These are phyloP conservation scores for Gossypium lobatum DNA, from an alignment of 441 rosid species.

Conservation along the genomic window DNA sequence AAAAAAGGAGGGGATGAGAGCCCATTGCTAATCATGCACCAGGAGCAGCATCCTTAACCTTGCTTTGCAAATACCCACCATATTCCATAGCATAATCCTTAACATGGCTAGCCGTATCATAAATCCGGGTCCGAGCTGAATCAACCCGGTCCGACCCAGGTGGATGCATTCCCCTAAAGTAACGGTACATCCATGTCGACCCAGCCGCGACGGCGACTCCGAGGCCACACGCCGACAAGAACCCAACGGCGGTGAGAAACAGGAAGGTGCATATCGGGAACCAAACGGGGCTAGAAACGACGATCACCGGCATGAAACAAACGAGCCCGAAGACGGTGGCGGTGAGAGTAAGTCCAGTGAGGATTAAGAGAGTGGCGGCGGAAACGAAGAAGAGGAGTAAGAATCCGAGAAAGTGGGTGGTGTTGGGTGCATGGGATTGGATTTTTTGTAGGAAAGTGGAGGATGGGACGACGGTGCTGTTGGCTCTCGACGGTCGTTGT, in stretches of 20 bases:
- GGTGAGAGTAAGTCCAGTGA: conserved; percentile 51
- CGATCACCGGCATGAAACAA: conserved; percentile 50
- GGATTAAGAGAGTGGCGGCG: conserved; percentile 55
- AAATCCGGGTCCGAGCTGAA: conserved; percentile 60
- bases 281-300: conserved; percentile 74
- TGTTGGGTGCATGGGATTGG: conserved; percentile 43
- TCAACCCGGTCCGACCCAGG: conserved; percentile 59
- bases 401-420: conserved; percentile 35
- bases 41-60: conserved; percentile 77
- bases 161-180: conserved; percentile 62
- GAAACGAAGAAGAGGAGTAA: conserved; percentile 38
- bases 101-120: conserved; percentile 66
- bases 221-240: conserved; percentile 47
- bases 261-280: conserved; percentile 36
- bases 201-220: conserved; percentile 33
- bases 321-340: conserved; percentile 39
- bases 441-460: conserved; percentile 40
- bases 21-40: conserved; percentile 47
- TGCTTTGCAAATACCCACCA: conserved; percentile 64
- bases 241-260: conserved; percentile 33
- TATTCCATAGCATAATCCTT: conserved; percentile 77
- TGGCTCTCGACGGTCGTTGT: conserved; percentile 21
- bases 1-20: no score
- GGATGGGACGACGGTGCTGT: conserved; percentile 1
- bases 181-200: conserved; percentile 58